A percentile compares a stretch with the other conserved stretches of the same genome.
Conservation (phyloP, 2,329 filamentous ascomycete genomes). For the Polychaeton citri region DNA sequence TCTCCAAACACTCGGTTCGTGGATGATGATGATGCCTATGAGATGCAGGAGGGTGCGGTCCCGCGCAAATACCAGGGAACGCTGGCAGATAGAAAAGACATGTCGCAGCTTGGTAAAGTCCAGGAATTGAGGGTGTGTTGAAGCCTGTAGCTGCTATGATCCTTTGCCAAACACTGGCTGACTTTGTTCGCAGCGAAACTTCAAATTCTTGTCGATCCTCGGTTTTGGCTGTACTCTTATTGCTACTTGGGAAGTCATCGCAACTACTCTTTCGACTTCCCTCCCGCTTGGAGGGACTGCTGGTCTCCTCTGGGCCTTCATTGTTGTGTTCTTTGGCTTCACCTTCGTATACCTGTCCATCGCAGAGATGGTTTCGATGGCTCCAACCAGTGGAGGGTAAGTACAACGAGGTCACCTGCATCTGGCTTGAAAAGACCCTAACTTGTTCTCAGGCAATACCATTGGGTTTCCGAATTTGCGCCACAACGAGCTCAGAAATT, state of each 20-base stretch:
- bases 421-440: conserved; percentile 10
- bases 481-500: conserved; percentile 4
- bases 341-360: conserved; percentile 19
- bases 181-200: conserved; percentile 11
- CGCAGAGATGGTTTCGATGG: conserved; percentile 22
- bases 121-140: conserved; percentile 9
- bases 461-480: conserved; percentile 6
- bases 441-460: conserved; percentile 2
- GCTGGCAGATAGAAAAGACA: conserved; percentile 9
- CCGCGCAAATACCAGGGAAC: conserved; percentile 12
- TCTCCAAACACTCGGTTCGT: background rate
- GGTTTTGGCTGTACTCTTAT: conserved; percentile 14
- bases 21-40: conserved; percentile 7
- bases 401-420: conserved; percentile 22
- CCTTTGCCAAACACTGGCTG: background rate
- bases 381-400: conserved; percentile 22
- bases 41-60: conserved; percentile 8
- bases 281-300: conserved; percentile 13
- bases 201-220: conserved; percentile 13
- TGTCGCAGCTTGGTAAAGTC: conserved; percentile 11
- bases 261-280: background rate
- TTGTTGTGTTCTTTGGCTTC: conserved; percentile 22
- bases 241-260: conserved; percentile 13
- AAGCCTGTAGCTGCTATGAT: background rate
- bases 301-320: conserved; percentile 21